A percentile compares a stretch with the other conserved stretches of the same genome.
Conservation (phyloP, 202 grass and related monocot species). For the Digitaria exilis region DNA sequence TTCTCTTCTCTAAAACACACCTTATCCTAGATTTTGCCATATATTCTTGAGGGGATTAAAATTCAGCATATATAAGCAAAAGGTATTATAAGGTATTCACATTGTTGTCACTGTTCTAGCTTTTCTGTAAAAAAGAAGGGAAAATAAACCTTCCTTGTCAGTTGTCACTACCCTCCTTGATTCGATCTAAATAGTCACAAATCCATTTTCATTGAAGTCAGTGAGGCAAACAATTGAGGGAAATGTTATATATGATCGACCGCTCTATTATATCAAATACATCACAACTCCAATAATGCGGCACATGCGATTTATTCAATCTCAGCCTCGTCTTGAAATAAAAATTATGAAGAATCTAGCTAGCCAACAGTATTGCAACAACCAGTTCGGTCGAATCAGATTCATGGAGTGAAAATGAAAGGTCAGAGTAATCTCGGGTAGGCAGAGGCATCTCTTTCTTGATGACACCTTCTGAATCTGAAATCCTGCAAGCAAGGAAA, state of each 20-base stretch:
- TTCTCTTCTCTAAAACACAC: too few relatives aligned
- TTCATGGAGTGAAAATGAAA: constrained; percentile 20
- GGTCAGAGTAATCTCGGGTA: constrained; percentile 29
- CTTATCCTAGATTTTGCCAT: too few relatives aligned
- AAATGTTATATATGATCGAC: background rate
- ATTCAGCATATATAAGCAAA: too few relatives aligned
- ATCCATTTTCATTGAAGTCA: background rate
- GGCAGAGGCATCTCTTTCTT: constrained; percentile 28
- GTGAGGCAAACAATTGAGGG: background rate
- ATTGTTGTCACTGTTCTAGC: background rate
- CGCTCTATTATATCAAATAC: background rate
- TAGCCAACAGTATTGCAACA: background rate
- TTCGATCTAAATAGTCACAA: background rate
- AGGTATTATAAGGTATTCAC: background rate
- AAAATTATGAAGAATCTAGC: background rate
- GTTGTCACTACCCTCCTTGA: background rate
- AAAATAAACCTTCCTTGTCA: background rate
- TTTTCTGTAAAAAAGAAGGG: background rate
- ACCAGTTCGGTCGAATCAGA: constrained; percentile 8
- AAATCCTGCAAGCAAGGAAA: constrained; percentile 38
- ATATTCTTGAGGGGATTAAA: too few relatives aligned
- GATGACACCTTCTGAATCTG: constrained; percentile 4
- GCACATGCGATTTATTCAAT: background rate
- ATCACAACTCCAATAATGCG: background rate
- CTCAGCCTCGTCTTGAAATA: background rate